Base-by-base conservation (phyloP, 306 rosid species). In the Urtica urens region DNA sequence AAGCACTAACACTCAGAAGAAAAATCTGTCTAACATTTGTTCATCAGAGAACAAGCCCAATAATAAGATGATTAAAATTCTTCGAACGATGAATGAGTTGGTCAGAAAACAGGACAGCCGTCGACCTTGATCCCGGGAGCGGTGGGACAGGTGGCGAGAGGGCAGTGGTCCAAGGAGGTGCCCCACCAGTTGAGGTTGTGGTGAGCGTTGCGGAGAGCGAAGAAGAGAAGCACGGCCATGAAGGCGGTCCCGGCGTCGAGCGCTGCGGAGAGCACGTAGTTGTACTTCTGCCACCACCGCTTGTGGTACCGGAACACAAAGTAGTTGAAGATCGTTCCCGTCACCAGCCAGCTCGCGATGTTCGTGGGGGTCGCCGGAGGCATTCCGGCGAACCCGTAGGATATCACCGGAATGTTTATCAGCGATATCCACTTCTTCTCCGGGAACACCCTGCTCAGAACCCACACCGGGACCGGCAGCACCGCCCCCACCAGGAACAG, bases 291-390 rank as follows among this genome's bases (percentile, higher is more conserved):
- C 99, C 99, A 92, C 99, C 99, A 92, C 11, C 81, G 72, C 48
- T 82, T 82, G 58, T 75, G 84, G 72, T 64, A 82, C 22, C 70
- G 72, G 68, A 92, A 92, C 58, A 92, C 79, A 7, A 92, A 92
- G 79, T 52, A 92, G 56, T 92, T 92, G 76, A 92, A 92, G 69
- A 82, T 65, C 46, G 78, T 79, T 71, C 99, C 99, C 0, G 99
- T 92, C 39, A 85, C 2, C 5, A 85, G 94, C 99, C 99, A 85
- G 66, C 99, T 92, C 13, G 94, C 87, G 41, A 92, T 92, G 54
- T 92, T 92, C 31, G 96, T 78, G 11, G 99, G 99, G 40, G 93
- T 92, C 21, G 99, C 99, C 0, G 99, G 99, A 10, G 99, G 96
- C 96, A 92, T 79, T 44, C 96, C 99, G 1, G 96, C 96, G 57